Percentiles rank a stretch among this genome's conserved stretches.
These are phyloP conservation scores for Metschnikowia aberdeeniae DNA, from an alignment of 805 yeast genomes.

Conservation along the genomic window DNA sequence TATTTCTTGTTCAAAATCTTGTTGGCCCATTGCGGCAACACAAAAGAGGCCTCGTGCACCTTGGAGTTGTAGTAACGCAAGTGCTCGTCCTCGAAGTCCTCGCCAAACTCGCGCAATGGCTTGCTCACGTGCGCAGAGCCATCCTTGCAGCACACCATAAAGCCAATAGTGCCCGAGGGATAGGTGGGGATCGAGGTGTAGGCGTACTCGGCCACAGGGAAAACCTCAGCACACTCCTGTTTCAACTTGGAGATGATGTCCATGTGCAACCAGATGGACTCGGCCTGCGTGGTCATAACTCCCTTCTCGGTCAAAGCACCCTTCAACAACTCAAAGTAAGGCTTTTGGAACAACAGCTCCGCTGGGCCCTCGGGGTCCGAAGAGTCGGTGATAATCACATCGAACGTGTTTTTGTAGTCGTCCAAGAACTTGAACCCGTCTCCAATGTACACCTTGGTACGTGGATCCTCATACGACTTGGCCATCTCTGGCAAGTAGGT, in stretches of 20 bases:
- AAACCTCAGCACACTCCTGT: conserved; percentile 74
- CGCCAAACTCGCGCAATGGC: conserved; percentile 65
- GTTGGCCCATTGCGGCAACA: conserved; percentile 88
- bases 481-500: conserved; percentile 86
- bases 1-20: conserved; percentile 32
- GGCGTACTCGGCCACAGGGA: conserved; percentile 89
- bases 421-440: conserved; percentile 97
- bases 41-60: conserved; percentile 85
- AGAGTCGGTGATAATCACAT: conserved; percentile 94
- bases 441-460: conserved; percentile 85
- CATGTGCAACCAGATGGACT: conserved; percentile 90
- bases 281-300: conserved; percentile 91
- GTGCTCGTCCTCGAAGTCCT: conserved; percentile 57
- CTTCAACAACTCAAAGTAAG: conserved; percentile 78
- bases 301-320: conserved; percentile 93
- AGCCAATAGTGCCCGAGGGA: conserved; percentile 97
- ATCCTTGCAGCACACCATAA: conserved; percentile 91
- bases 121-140: conserved; percentile 54
- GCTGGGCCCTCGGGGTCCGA: conserved; percentile 99
- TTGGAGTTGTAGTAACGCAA: conserved; percentile 79
- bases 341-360: conserved; percentile 85
- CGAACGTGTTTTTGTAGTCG: conserved; percentile 78
- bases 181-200: conserved; percentile 94
- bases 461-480: conserved; percentile 77
- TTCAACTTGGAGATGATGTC: conserved; percentile 77